A percentile compares a stretch with the other conserved stretches of the same genome.
Evolutionary conservation across 106 monocot genomes (phyloP).

Genomic region (Dendrobium officinale): DNA sequence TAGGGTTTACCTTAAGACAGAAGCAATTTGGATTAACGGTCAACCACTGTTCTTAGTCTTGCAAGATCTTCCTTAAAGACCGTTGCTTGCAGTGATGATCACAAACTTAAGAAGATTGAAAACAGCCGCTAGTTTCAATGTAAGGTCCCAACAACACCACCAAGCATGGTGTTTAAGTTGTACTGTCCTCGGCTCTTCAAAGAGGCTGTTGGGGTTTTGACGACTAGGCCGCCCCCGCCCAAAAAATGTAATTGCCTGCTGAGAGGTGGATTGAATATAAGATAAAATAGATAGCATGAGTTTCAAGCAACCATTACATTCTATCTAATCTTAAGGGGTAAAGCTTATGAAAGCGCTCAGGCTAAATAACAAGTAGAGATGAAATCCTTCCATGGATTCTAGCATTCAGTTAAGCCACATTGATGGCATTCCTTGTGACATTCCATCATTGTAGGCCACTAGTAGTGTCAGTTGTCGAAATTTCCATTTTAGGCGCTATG

Average conservation of each 20-base stretch:
- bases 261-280: not conserved
- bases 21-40: not conserved
- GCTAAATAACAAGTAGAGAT: no score
- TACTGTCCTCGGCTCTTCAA: not conserved
- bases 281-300: not conserved
- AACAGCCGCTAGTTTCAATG: no score
- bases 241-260: not conserved
- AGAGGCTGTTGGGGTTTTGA: not conserved
- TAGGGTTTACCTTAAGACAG: not conserved
- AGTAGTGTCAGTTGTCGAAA: no score
- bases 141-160: not conserved
- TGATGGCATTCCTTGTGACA: no score
- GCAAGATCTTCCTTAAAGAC: not conserved
- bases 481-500: not conserved
- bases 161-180: not conserved
- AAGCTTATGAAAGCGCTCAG: no score
- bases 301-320: not conserved
- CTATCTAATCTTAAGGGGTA: not conserved
- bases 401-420: no score
- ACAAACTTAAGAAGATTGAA: no score
- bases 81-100: not conserved
- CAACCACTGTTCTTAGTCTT: not conserved
- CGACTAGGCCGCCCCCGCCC: not conserved
- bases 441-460: no score
- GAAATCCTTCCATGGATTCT: no score